Evolutionary conservation across 768 basidiomycete genomes (phyloP), one percentile per base, ranked within the genome.

Genomic region (Boletus reticuloceps): DNA sequence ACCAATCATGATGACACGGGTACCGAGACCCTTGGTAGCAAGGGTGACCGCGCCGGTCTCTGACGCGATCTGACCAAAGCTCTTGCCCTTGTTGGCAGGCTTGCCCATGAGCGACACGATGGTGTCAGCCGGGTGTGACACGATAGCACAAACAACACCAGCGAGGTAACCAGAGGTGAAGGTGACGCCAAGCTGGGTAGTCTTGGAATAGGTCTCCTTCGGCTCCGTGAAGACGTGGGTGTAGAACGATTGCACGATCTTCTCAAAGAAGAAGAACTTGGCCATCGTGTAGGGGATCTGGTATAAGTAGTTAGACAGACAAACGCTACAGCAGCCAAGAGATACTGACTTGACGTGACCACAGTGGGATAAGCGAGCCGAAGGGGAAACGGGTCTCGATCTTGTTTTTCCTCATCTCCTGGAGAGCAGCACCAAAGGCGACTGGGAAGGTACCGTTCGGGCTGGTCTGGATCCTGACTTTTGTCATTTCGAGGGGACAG

Each of bases 221-320:
- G 89, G 88, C 55, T 79, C 75, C 41, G 86, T 81, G 76, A 94
- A 88, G 72, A 93, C 89, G 69, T 89, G 83, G 61, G 88, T 91
- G 75, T 92, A 92, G 79, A 95, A 94, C 64, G 89, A 71, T 67
- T 85, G 80, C 70, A 89, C 91, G 64, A 89, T 89, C 80, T 87
- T 86, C 73, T 94, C 92, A 72, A 87, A 95, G 83, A 91, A 93
- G 84, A 84, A 92, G 84, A 97, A 97, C 77, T 97, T 97, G 79
- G 94, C 94, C 94, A 97, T 95, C 67, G 94, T 97, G 81, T 97
- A 97, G 51, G 94, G 94, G 67, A 96, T 94, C 89, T 96, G 58
- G 31, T 44, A 20, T 10, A n/a, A 20, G 1, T 19, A 17, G 29
- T 16, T 31, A 5, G 10, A 32, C 16, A 17, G n/a, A 4, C 5